Percentiles rank a stretch among this genome's conserved stretches.
These are phyloP conservation scores for Neurospora sp. DNA, from an alignment of 495 filamentous ascomycete genomes.

Conservation along the genomic window DNA sequence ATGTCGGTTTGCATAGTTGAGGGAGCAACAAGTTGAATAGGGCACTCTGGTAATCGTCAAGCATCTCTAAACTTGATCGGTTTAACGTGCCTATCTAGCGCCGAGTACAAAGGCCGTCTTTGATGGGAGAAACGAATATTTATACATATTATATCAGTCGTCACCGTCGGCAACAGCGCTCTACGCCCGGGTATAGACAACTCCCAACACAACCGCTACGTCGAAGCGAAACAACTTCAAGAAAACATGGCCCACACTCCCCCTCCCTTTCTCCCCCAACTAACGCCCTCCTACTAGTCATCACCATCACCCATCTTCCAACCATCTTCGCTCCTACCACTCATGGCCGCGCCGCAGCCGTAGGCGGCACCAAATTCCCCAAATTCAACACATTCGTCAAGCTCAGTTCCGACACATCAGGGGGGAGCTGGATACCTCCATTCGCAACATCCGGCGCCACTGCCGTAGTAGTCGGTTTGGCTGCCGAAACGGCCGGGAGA, in stretches of 20 bases:
- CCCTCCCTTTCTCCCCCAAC: neutral
- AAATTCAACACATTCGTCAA: constrained; percentile 24
- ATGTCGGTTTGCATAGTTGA: neutral
- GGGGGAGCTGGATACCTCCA: constrained; percentile 7
- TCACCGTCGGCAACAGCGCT: neutral
- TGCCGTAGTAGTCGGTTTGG: neutral
- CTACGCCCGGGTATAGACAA: neutral
- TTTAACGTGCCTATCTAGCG: neutral
- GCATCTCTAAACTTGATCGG: neutral
- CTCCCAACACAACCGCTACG: neutral
- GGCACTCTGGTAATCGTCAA: neutral
- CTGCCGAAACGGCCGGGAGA: neutral
- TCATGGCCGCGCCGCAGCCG: neutral
- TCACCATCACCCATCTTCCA: neutral
- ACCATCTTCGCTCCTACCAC: neutral
- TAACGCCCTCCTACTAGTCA: neutral
- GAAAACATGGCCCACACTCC: neutral
- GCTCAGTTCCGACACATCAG: constrained; percentile 23
- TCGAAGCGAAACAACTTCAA: neutral
- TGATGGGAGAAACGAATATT: neutral
- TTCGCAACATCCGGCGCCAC: constrained; percentile 2
- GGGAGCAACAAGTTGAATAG: neutral
- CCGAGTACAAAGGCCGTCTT: neutral
- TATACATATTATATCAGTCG: neutral
- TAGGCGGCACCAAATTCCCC: constrained; percentile 22